Conservation (phyloP, 2,329 filamentous ascomycete genomes). For the Talaromyces piceae region DNA sequence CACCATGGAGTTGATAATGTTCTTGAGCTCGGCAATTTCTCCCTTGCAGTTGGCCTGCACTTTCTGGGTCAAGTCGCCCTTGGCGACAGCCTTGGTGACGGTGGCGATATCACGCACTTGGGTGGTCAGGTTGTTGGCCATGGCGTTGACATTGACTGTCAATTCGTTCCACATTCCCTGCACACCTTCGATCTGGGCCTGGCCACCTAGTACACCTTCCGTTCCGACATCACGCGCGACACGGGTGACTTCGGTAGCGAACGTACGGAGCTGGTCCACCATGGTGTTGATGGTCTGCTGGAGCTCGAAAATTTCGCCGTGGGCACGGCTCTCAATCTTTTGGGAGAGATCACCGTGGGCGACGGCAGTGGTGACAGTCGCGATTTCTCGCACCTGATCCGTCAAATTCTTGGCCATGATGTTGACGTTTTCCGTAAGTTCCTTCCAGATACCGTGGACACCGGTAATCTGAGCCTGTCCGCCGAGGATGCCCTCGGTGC, state of each 20-base stretch:
- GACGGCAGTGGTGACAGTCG: constrained; percentile 71
- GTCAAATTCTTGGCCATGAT: constrained; percentile 71
- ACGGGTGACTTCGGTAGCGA: constrained; percentile 71
- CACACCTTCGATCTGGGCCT: constrained; percentile 71
- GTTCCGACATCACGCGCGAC: constrained; percentile 74
- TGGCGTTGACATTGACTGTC: constrained; percentile 74
- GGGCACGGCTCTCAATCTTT: constrained; percentile 67
- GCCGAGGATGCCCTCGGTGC: constrained; percentile 80
- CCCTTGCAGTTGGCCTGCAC: constrained; percentile 83
- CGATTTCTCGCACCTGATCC: constrained; percentile 70
- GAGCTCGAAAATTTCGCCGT: constrained; percentile 67
- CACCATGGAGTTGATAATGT: constrained; percentile 97
- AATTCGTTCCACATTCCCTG: constrained; percentile 80
- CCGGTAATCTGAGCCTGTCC: constrained; percentile 83
- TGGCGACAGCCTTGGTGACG: constrained; percentile 60
- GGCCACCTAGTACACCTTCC: constrained; percentile 69
- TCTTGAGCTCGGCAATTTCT: constrained; percentile 86
- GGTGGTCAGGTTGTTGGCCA: constrained; percentile 78
- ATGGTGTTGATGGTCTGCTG: constrained; percentile 80
- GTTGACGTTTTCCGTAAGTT: constrained; percentile 77
- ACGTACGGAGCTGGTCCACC: constrained; percentile 73
- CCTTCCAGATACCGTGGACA: constrained; percentile 89
- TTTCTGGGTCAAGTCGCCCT: constrained; percentile 87
- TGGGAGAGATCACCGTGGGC: constrained; percentile 69
- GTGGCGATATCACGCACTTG: constrained; percentile 87